Conservation (phyloP, 2,329 filamentous ascomycete genomes). For the Ascocoryne sarcoides region DNA sequence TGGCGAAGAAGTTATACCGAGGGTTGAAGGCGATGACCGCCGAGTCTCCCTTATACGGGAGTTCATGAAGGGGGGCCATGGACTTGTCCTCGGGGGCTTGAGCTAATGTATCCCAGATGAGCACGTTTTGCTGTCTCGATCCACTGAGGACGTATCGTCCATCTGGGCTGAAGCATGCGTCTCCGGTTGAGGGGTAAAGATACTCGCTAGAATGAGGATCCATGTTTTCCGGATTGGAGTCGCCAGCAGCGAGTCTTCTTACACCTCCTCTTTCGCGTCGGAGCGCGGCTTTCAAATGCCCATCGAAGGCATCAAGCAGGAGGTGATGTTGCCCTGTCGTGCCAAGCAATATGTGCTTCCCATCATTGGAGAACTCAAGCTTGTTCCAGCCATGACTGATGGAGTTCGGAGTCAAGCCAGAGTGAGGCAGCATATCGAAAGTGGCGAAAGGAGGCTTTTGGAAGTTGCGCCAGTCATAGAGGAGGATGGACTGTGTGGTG, state of each 20-base stretch:
- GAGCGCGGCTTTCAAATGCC: slow-evolving; percentile 66
- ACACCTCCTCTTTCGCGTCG: slow-evolving; percentile 47
- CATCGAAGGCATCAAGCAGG: slow-evolving; percentile 86
- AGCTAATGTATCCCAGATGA: slow-evolving; percentile 76
- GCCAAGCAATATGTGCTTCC: slow-evolving; percentile 74
- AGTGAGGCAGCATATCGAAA: slow-evolving; percentile 61
- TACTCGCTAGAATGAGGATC: slow-evolving; percentile 24
- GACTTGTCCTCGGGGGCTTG: slow-evolving; percentile 43
- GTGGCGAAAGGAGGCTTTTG: slow-evolving; percentile 82
- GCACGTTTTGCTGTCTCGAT: slow-evolving; percentile 56
- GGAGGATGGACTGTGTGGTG: slow-evolving; percentile 65
- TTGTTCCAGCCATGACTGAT: slow-evolving; percentile 71
- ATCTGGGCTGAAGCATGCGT: slow-evolving; percentile 84
- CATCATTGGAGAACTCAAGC: slow-evolving; percentile 93
- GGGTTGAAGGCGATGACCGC: slow-evolving; percentile 83
- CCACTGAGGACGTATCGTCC: slow-evolving; percentile 83
- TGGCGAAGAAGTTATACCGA: slow-evolving; percentile 83
- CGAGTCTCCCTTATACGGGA: slow-evolving; percentile 59
- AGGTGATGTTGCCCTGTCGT: slow-evolving; percentile 83
- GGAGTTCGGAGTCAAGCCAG: slow-evolving; percentile 41
- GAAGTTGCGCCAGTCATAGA: slow-evolving; percentile 92
- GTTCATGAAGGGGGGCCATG: slow-evolving; percentile 53
- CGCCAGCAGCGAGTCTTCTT: slow-evolving; percentile 44
- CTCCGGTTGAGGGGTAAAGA: slow-evolving; percentile 53
- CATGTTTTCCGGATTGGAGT: slow-evolving; percentile 29